Percentiles rank a stretch among this genome's conserved stretches.
Evolutionary conservation across 257 asterid genomes (phyloP).

Genomic region (Scutellaria barbata): DNA sequence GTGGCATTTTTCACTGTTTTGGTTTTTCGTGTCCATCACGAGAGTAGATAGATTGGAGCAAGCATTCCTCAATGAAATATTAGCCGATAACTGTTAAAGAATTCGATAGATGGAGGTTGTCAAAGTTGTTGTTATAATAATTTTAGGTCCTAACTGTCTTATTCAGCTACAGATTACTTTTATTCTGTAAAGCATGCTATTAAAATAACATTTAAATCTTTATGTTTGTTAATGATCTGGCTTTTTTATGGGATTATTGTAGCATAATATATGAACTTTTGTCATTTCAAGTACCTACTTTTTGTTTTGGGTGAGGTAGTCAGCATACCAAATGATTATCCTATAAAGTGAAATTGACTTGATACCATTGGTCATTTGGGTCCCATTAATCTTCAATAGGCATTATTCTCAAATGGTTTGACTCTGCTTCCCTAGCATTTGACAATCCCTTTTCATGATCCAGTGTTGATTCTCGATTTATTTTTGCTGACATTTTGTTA

Average conservation of each 20-base stretch:
- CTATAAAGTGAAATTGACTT: background rate
- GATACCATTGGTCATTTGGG: slow-evolving; percentile 29
- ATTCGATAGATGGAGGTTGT: slow-evolving; percentile 4
- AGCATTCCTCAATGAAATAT: too few relatives aligned
- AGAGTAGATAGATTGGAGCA: too few relatives aligned
- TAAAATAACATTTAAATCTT: background rate
- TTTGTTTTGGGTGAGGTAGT: background rate
- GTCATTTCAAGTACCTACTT: slow-evolving; percentile 1
- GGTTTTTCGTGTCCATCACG: too few relatives aligned
- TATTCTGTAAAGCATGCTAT: slow-evolving; percentile 3
- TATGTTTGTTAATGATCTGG: background rate
- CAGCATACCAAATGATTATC: slow-evolving; percentile 22
- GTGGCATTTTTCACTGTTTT: too few relatives aligned
- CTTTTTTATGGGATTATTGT: slow-evolving; percentile 6
- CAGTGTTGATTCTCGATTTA: background rate
- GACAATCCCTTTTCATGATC: background rate
- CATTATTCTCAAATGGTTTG: slow-evolving; percentile 16
- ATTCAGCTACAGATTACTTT: background rate
- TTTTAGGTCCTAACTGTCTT: slow-evolving; percentile 19
- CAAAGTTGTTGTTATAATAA: slow-evolving; percentile 6
- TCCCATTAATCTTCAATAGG: slow-evolving; percentile 18
- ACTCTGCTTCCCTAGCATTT: slow-evolving; percentile 9
- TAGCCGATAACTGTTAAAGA: too few relatives aligned
- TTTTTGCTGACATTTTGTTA: background rate
- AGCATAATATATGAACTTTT: slow-evolving; percentile 5